Conservation (phyloP, 257 asterid genomes). For the Asclepias syriaca region DNA sequence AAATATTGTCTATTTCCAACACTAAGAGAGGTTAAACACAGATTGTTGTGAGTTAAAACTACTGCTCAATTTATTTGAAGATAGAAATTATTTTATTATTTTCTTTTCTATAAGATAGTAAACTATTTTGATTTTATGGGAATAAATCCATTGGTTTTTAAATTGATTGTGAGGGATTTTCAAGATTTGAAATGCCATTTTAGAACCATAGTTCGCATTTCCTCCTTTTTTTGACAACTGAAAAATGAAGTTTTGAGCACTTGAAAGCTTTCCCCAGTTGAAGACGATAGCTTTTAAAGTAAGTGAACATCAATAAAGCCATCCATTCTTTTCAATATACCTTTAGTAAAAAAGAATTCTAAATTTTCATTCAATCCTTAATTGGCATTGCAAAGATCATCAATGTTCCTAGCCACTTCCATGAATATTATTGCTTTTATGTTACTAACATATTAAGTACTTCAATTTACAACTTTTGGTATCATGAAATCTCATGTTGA, state of each 20-base stretch:
- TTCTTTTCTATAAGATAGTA: too few species aligned
- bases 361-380: not conserved
- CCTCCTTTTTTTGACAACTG: not conserved
- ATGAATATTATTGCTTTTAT: too few species aligned
- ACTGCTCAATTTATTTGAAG: not conserved
- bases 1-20: not conserved
- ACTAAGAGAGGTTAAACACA: not conserved
- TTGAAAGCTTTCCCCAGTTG: not conserved
- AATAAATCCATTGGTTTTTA: not conserved
- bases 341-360: not conserved
- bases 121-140: not conserved
- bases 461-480: not conserved
- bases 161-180: not conserved
- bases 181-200: not conserved
- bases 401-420: not conserved
- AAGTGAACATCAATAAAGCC: not conserved
- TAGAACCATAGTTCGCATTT: not conserved
- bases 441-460: not conserved
- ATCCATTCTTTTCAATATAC: not conserved
- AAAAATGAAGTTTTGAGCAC: not conserved
- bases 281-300: not conserved
- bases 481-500: not conserved
- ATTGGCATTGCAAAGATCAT: not conserved
- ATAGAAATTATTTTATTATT: too few species aligned
- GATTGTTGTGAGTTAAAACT: not conserved